Evolutionary conservation across 2,329 filamentous ascomycete genomes (phyloP), one percentile per base, ranked within the genome.

Genomic region (Fusarium dimerum): DNA sequence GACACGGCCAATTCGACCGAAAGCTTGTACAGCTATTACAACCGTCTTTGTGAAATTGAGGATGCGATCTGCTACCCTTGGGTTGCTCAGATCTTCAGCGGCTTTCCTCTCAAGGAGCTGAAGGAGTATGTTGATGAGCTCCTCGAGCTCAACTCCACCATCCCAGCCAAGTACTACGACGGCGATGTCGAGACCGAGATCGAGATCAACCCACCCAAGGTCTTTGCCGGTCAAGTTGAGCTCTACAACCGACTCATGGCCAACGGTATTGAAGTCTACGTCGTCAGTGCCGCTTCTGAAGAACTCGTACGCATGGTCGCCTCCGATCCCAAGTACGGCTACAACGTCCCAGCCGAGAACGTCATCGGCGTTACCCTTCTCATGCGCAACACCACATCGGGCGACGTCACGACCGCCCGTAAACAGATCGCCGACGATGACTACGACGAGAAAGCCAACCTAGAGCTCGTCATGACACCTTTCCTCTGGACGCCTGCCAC

Each of bases 111-210:
- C 48, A 69, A 74, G 47, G 71, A 78, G 54, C 70, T 78, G 36
- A 76, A 76, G 63, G 72, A 69, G 52, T 74, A 76, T 56, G 72
- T 77, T 2, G 78, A 78, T 56, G 72, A 78, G 55, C 69, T 79
- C 52, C 75, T 79, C 66, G 69, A 74, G 1, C 68, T 74, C 51
- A 72, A 75, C 62, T 54, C 45, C 26, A 71, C 69, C 9, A 68
- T 77, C 5, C 54, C 66, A 6, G 65, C 67, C n/a, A 68, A 62
- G 6, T 75, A 75, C 57, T 74, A 62, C 42, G 66, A 71, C 10
- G 70, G 56, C 16, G 72, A 68, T 16, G 61, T 63, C 5, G 50
- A 71, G 11, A 66, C 67, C 0, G 16, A 64, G 1, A 61, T 59
- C 3, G 61, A 65, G 2, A 57, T 76, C 34, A 64, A 39, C 17